These are phyloP conservation scores for Leccinum longicurvipes DNA, from an alignment of 768 basidiomycete species.

Conservation along the genomic window DNA sequence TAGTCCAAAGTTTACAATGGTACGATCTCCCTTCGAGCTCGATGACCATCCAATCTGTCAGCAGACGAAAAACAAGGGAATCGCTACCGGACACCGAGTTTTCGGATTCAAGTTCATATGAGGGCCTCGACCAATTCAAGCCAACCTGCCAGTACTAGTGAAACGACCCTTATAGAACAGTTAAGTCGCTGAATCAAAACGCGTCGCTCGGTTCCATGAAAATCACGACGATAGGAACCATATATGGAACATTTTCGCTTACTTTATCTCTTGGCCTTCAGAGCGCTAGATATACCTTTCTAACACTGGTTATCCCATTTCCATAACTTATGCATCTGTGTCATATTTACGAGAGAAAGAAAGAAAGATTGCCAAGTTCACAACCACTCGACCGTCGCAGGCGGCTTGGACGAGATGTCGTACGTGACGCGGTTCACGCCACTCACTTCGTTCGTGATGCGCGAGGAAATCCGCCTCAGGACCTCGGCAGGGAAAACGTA, in stretches of 20 bases:
- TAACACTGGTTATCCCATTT: neutral
- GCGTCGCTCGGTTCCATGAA: neutral
- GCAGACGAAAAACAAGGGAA: too few species aligned
- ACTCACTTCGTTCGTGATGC: conserved; percentile 95
- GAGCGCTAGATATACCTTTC: too few species aligned
- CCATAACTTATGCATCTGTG: neutral
- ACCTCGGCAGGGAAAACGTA: conserved; percentile 94
- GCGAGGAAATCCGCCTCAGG: conserved; percentile 85
- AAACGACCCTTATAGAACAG: neutral
- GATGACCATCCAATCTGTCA: too few species aligned
- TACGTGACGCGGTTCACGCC: conserved; percentile 97
- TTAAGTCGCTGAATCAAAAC: neutral
- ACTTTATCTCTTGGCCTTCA: too few species aligned
- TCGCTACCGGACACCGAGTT: neutral
- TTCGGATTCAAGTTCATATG: neutral
- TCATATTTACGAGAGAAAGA: neutral
- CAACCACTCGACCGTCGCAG: conserved; percentile 60
- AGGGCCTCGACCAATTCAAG: neutral
- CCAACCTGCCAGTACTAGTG: neutral
- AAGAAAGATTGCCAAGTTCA: conserved; percentile 13
- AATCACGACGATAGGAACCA: neutral
- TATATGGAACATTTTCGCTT: too few species aligned
- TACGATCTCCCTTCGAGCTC: neutral
- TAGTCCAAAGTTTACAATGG: neutral
- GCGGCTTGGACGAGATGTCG: conserved; percentile 97